phyloP scores from a whole-genome alignment of 176 grass and related monocot genomes.

The Phragmites australis region DNA sequence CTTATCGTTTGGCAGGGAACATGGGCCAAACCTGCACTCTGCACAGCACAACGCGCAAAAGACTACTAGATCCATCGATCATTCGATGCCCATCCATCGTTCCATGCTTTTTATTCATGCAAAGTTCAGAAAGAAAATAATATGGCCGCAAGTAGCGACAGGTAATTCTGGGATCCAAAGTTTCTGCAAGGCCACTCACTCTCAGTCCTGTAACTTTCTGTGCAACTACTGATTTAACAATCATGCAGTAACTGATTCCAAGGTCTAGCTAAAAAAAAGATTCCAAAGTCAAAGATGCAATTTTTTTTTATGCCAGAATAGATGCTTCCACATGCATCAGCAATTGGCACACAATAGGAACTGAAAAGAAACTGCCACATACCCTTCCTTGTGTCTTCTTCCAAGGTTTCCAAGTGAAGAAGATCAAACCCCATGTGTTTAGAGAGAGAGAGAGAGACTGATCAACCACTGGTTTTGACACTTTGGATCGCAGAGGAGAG shows the following conservation, averaged over 20 bases:
- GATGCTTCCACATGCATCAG: constrained; percentile 46
- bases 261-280: too few species aligned
- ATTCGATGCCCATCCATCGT: background rate
- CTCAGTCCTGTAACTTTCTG: background rate
- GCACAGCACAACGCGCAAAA: too few species aligned
- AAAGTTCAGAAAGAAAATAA: background rate
- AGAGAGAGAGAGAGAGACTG: background rate
- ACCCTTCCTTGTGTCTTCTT: background rate
- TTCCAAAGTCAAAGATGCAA: constrained; percentile 28
- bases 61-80: constrained; percentile 18
- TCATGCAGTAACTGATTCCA: background rate
- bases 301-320: background rate
- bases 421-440: background rate
- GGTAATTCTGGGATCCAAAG: background rate
- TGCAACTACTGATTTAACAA: background rate
- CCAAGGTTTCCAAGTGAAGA: constrained; percentile 17
- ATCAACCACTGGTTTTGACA: constrained; percentile 13
- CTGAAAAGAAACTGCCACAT: background rate
- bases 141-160: too few species aligned
- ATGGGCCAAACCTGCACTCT: constrained; percentile 8
- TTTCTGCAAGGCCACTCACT: background rate
- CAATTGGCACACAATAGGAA: background rate
- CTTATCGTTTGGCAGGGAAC: constrained; percentile 18
- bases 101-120: background rate
- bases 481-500: constrained; percentile 16